Base-by-base conservation (phyloP, 1,284 basidiomycete species). In the Inonotus hispidus region DNA sequence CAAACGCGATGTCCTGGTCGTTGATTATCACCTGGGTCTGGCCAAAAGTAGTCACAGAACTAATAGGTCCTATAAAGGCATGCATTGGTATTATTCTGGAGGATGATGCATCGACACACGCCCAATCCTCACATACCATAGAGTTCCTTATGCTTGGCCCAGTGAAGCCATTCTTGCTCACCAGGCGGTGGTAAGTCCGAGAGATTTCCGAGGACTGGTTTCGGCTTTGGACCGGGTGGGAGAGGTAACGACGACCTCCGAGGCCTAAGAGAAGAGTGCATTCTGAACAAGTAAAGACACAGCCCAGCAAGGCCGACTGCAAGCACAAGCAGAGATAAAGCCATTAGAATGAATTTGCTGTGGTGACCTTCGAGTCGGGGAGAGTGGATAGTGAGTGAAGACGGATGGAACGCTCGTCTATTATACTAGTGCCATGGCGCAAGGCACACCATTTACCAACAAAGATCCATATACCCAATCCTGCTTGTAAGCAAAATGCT, bases 11-110 rank as follows among this genome's bases (percentile, higher is more conserved):
- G 62, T 77, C 69, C 57, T 75, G 63, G 64, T 72, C 71, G 68
- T 75, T 78, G 53, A 82, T 65, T 57, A 82, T 71, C 47, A 82
- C 63, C 66, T 79, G 72, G 0, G 75, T 71, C 62, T 76, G 73
- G 27, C 74, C 72, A 55, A 80, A 71, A 38, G 79, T 66, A 29
- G 69, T 70, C 45, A 78, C 62, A 65, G 76, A 72, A 35, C 59
- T 60, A 4, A 60, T 60, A 19, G 59, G 59, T 13, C 59, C 59
- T 60, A 7, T 25, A 14, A 21, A 47, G 1, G 21, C n/a, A 21
- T n/a, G 19, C 4, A 13, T 29, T n/a, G 16, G 27, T 38, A n/a
- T 43, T 43, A 43, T 43, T n/a, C n/a, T 5, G 3, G 1, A 14
- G 32, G 32, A 32, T 8, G 49, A 52, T 2, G 32, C 1, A 32